Conservation (phyloP, 768 basidiomycete species). For the Russula emetica region DNA sequence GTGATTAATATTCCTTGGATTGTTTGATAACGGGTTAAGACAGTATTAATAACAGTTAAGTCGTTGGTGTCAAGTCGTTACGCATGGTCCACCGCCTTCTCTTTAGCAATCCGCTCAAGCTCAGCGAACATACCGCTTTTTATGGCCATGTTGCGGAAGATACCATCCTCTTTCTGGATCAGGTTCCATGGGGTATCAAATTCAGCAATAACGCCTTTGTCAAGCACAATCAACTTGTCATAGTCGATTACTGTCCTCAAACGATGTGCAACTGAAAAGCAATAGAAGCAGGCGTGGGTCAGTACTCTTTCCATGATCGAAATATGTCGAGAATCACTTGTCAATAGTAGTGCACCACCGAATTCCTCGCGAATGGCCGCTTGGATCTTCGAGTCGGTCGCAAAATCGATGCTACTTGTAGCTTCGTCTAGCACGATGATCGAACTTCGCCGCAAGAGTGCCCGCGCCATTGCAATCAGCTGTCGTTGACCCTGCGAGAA, state of each 20-base stretch:
- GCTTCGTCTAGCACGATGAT: constrained; percentile 82
- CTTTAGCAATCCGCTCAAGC: constrained; percentile 55
- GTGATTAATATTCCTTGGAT: not conserved
- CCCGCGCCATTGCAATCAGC: constrained; percentile 80
- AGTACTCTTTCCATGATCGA: constrained; percentile 17
- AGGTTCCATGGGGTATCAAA: constrained; percentile 52
- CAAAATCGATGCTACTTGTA: constrained; percentile 82
- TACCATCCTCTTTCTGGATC: constrained; percentile 44
- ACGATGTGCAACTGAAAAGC: constrained; percentile 60
- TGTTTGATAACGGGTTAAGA: not conserved
- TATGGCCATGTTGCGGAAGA: constrained; percentile 51
- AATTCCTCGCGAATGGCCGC: constrained; percentile 85
- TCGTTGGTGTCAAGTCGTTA: not conserved
- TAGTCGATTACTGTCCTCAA: constrained; percentile 78
- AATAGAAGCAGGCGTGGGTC: constrained; percentile 2
- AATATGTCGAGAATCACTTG: constrained; percentile 45
- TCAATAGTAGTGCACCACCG: constrained; percentile 64
- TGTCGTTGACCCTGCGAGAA: constrained; percentile 93
- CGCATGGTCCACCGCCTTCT: constrained; percentile 31
- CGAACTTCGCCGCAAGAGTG: constrained; percentile 63
- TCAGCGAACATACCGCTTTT: constrained; percentile 63
- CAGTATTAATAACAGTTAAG: not conserved
- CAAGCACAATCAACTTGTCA: constrained; percentile 73
- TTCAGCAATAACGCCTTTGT: constrained; percentile 51
- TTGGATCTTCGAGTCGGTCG: constrained; percentile 88